phyloP scores from a whole-genome alignment of 2,329 filamentous ascomycete species.

The Blastomyces percursus region DNA sequence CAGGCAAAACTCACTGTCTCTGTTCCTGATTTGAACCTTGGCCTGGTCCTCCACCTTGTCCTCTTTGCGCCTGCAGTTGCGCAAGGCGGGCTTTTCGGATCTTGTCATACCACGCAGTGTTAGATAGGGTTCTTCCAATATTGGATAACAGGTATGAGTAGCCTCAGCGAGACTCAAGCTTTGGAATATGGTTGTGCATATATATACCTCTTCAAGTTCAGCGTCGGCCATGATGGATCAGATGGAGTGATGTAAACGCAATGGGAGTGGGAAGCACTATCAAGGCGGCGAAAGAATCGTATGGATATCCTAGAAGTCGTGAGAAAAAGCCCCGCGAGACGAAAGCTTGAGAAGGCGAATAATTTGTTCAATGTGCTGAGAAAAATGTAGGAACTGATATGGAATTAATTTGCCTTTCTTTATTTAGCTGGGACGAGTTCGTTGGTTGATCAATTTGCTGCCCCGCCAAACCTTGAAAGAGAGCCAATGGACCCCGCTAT shows the following conservation, averaged over 20 bases:
- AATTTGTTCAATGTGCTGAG: not conserved
- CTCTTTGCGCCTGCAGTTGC: constrained; percentile 71
- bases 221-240: constrained; percentile 49
- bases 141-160: not conserved
- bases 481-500: no score
- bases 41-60: constrained; percentile 41
- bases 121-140: not conserved
- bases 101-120: constrained; percentile 34
- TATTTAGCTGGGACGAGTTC: not conserved
- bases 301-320: not conserved
- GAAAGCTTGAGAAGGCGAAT: not conserved
- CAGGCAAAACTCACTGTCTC: constrained; percentile 43
- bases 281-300: not conserved
- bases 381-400: not conserved
- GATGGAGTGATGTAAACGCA: constrained; percentile 11
- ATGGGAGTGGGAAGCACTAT: not conserved
- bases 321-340: not conserved
- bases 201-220: constrained; percentile 51
- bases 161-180: not conserved
- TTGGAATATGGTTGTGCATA: not conserved
- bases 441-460: not conserved
- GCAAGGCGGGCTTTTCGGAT: constrained; percentile 86
- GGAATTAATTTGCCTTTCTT: not conserved
- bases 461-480: not conserved
- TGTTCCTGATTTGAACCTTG: constrained; percentile 46